Base-by-base conservation (phyloP, 176 grass and related monocot genomes). In the Stipa capillata region DNA sequence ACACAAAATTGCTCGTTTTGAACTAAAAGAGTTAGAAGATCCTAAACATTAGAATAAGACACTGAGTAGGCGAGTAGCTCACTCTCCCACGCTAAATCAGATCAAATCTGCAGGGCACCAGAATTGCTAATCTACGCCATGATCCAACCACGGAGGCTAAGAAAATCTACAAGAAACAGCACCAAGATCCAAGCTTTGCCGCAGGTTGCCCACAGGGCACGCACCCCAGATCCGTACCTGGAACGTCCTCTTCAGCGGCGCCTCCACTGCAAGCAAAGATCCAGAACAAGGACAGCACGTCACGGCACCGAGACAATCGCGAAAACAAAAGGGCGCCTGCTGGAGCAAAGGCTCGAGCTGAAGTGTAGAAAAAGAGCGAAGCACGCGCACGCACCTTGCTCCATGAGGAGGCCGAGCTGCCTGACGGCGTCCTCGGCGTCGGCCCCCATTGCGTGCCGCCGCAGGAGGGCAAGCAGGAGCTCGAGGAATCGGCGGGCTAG, bases 361-460 rank as follows among this genome's bases (percentile, higher is more conserved):
- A 10, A 31, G 16, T 5, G 20, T 36, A 58, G 53, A n/a, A 0
- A 24, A 15, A 2, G 3, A 23, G 69, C 24, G 51, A n/a, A 10
- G 49, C n/a, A 18, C 16, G 20, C 34, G 62, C 18, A 23, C 70
- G 72, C 56, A 80, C 96, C 76, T 89, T 95, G 83, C 45, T 89
- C 90, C 89, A 99, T 85, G 45, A 99, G 87, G 56, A 69, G n/a
- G 34, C 73, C 71, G 63, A 95, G 86, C 90, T 99, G 92, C 84
- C 83, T 87, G 73, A 95, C 87, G 55, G 92, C 90, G 61, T 99
- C 96, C 64, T 85, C 88, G 48, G 88, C 53, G 81, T 82, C 85
- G 23, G 61, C 31, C 81, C 85, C 92, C 96, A 99, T 99, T 92
- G 74, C 73, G 24, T 40, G 77, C 61, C 32, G 69, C 59, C 40